Evolutionary conservation across 164 flowering plant genomes (phyloP), one percentile per base, ranked within the genome.

Genomic region (Santalum album): DNA sequence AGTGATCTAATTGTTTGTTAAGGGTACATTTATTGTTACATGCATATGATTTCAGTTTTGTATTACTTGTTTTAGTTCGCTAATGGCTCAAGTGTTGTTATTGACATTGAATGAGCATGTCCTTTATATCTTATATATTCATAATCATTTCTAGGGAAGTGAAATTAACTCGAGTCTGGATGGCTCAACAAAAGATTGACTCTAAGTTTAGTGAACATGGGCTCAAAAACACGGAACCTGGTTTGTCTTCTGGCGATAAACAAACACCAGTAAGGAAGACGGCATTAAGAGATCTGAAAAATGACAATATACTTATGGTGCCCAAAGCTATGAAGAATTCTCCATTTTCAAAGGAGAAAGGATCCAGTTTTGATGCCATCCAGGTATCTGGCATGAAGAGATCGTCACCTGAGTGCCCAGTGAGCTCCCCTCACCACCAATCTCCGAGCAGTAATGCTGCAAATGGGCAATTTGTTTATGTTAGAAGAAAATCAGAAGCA

Each of bases 381-480:
- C 73, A 66, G 73, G 59, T 78, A 62, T 55, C 81, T 65, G 83
- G 87, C 21, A 46, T 49, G 11, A 83, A 87, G 63, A 78, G 87
- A 65, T 49, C 77, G 3, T 34, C 65, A 21, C 50, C 80, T 16
- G 80, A 80, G 42, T 50, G 53, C 56, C 61, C 57, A 2, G 42
- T 43, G 23, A 78, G 64, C 58, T 67, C 77, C 21, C 44, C 66
- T 23, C 51, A 38, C 39, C 46, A 62, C 19, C 73, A 67, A 19
- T 60, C 68, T 62, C 55, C 78, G 7, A 61, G 51, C 36, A 55
- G 56, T 62, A 72, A 52, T 66, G 45, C 69, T 48, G 63, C 75
- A 44, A 77, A 68, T 65, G 81, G 78, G 24, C 81, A 77, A 62
- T 78, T 84, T 51, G 91, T 89, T 25, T 90, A 90, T 71, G 84